These are phyloP conservation scores for Moelleriella libera DNA, from an alignment of 2,329 filamentous ascomycete species.

Conservation along the genomic window DNA sequence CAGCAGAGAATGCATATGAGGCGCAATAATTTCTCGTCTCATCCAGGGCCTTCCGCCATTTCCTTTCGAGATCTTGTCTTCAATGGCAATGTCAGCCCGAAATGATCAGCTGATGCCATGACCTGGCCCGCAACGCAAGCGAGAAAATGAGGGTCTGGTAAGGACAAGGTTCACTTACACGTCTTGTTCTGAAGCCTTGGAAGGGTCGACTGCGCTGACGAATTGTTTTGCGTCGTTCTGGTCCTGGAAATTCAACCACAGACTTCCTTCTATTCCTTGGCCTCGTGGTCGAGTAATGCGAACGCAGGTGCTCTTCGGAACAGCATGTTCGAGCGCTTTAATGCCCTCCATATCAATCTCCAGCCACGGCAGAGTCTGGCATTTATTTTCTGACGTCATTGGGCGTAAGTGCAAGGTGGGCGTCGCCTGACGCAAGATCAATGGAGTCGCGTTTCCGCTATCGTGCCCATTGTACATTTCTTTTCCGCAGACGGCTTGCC, in stretches of 20 bases:
- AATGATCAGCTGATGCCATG: too few species aligned
- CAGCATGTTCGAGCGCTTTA: slow-evolving; percentile 6
- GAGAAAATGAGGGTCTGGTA: too few species aligned
- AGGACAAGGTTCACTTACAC: background rate
- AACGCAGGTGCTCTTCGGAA: slow-evolving; percentile 7
- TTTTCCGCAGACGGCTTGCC: slow-evolving; percentile 12
- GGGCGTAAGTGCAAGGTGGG: background rate
- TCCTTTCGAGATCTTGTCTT: too few species aligned
- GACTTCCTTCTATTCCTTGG: background rate
- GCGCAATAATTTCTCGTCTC: too few species aligned
- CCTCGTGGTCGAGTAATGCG: slow-evolving; percentile 10
- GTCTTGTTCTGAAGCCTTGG: background rate
- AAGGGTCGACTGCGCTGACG: background rate
- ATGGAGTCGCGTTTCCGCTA: background rate
- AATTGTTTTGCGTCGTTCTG: background rate
- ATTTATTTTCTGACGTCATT: background rate
- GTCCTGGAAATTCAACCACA: slow-evolving; percentile 11
- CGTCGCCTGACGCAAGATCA: background rate
- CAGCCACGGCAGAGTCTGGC: slow-evolving; percentile 3
- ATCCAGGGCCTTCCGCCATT: too few species aligned
- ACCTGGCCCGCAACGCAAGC: too few species aligned
- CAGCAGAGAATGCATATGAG: too few species aligned
- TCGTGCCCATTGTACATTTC: slow-evolving; percentile 2
- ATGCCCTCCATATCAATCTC: slow-evolving; percentile 1
- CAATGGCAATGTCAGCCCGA: too few species aligned